Base-by-base conservation (phyloP, 768 basidiomycete species). In the Amanita rubescens region DNA sequence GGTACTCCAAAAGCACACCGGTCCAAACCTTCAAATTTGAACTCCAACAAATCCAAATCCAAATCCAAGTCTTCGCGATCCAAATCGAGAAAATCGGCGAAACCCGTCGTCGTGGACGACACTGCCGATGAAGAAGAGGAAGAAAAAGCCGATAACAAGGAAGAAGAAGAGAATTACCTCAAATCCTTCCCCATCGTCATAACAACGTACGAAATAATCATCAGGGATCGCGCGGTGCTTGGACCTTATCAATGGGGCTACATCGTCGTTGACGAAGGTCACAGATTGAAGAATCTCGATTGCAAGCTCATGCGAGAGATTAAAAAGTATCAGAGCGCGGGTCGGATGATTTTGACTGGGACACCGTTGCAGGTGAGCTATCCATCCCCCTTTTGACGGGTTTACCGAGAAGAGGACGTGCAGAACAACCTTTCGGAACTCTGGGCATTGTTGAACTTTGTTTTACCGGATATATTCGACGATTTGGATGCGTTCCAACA, bases 251-350 rank as follows among this genome's bases (percentile, higher is more conserved):
- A 79, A 39, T 91, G 87, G 87, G 84, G 89, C 22, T 96, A 94
- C 64, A 91, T 98, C 64, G 90, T 98, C 55, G 95, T 99, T 2
- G 92, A 94, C 64, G 92, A 95, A 69, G 92, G 95, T 0, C 96
- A 99, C 68, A 76, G 95, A 20, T 67, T 99, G 64, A 98, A 98
- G 74, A 99, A 99, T 62, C 74, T 95, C 54, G 81, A 97, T 62
- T 93, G 92, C 68, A 86, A 81, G 71, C 79, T 97, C 14, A 90
- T 97, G 69, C 77, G 78, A 54, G 92, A 95, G 67, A 87, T 99
- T 59, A 94, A 94, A 71, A 81, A 82, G 61, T 94, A 93, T 64
- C 71, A 74, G 1, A 84, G 84, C 51, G 91, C 87, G 0, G 90
- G 92, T 38, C 75, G 96, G 44, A 87, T 97, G 81, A 87, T 99